phyloP scores from a whole-genome alignment of 176 grass and related monocot genomes.

The Chloris gayana region DNA sequence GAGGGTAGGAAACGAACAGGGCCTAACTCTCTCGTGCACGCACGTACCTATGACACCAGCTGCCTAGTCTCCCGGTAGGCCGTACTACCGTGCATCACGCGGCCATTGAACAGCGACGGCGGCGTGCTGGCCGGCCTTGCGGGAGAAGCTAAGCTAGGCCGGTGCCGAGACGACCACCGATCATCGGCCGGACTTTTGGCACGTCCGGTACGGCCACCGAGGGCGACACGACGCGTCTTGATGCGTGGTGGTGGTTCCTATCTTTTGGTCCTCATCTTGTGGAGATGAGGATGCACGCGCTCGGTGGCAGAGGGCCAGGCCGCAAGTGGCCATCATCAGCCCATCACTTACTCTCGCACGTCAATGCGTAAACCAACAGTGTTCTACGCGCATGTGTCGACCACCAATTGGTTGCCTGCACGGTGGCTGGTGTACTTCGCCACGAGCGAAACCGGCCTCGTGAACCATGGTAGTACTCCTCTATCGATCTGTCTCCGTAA shows the following conservation, averaged over 20 bases:
- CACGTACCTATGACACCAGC: too few species aligned
- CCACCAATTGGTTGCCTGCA: neutral
- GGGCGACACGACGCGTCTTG: neutral
- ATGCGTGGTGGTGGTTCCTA: neutral
- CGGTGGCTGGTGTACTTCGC: neutral
- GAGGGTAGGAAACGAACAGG: too few species aligned
- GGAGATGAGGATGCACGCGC: neutral
- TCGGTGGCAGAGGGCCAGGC: neutral
- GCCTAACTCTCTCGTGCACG: too few species aligned
- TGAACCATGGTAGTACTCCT: slow-evolving; percentile 8
- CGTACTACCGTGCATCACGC: neutral
- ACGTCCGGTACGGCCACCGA: neutral
- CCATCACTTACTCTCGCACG: neutral
- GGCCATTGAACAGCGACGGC: slow-evolving; percentile 9
- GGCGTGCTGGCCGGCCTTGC: neutral
- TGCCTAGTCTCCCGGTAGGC: too few species aligned
- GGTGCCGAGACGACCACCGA: neutral
- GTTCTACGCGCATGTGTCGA: slow-evolving; percentile 30
- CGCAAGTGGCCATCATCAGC: neutral
- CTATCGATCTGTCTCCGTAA: neutral
- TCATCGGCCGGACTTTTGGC: neutral
- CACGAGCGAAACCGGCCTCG: neutral
- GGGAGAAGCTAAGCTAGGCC: neutral
- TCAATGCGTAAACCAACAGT: neutral
- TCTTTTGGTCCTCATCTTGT: neutral